These are phyloP conservation scores for Salvia splendens DNA, from an alignment of 257 asterid species.

Conservation along the genomic window DNA sequence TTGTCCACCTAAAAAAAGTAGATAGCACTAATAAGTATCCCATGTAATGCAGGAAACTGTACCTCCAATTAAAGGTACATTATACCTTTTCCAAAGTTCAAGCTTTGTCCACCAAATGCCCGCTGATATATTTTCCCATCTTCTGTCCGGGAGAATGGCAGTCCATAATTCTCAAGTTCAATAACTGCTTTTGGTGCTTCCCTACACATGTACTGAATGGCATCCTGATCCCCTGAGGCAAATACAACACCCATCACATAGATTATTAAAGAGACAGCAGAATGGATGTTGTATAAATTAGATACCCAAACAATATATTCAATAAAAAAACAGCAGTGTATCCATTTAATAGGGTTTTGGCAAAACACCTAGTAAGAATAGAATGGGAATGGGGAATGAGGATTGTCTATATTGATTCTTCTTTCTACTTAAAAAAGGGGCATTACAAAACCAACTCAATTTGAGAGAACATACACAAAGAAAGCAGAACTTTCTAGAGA, in stretches of 20 bases:
- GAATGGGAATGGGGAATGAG: neutral
- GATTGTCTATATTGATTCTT: constrained; percentile 1
- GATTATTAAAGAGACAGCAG: constrained; percentile 18
- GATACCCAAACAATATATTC: neutral
- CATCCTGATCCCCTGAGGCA: constrained; percentile 87
- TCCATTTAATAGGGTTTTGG: constrained; percentile 1
- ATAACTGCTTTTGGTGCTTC: constrained; percentile 96
- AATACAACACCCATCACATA: constrained; percentile 24
- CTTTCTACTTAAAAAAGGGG: neutral
- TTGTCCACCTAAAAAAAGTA: constrained; percentile 73
- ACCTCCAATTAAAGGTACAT: constrained; percentile 17
- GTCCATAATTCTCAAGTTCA: constrained; percentile 88
- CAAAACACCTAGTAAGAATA: constrained; percentile 11
- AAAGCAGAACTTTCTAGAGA: constrained; percentile 1
- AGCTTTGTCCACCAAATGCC: constrained; percentile 99
- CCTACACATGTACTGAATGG: constrained; percentile 92
- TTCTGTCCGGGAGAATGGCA: constrained; percentile 96
- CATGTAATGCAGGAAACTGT: neutral
- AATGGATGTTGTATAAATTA: neutral
- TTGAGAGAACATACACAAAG: constrained; percentile 16
- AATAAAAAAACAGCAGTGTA: neutral
- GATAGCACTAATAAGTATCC: constrained; percentile 18
- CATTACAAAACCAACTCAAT: neutral
- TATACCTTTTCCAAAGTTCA: constrained; percentile 88
- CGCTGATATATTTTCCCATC: constrained; percentile 97